Base-by-base conservation (phyloP, 345 rosid species). In the Citrus reticulata region DNA sequence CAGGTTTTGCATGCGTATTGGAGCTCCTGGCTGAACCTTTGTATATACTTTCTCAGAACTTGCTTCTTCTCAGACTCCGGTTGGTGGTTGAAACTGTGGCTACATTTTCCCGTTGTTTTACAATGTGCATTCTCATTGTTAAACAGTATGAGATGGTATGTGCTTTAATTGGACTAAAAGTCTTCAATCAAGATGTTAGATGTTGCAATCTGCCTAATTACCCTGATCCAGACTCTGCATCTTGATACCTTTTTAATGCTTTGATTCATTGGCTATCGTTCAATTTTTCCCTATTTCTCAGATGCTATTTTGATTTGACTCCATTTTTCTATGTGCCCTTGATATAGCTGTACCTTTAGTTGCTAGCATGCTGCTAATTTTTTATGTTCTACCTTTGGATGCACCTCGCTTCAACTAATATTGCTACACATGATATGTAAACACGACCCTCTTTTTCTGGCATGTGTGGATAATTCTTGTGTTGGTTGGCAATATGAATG, bases 1-100 rank as follows among this genome's bases (percentile, higher is more conserved):
- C 89, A 94, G 98, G 93, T 65, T 81, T 76, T 84, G 98, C 94
- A 51, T 97, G 99, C 82, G 72, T 94, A 61, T 81, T 94, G 89
- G 98, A 94, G 90, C 87, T 97, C 34, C 54, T 94, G 86, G 97
- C 97, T 11, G 99, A 97, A 87, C 99, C 98, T 5, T 72, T 94
- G 71, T 93, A 89, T 83, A 93, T 94, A 77, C 91, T 97, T 60
- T 92, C 99, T 79, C 98, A 94, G 86, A 91, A 90, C 83, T 86
- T 94, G 82, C 83, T 91, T 78, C 87, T 87, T 77, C 95, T 94
- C 25, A 80, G 87, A 80, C 70, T 93, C 79, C 91, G 99, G 66
- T 83, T 97, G 51, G 14, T 93, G 78, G 93, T 90, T 81, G 99
- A 96, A 92, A 89, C 91, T 22, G 85, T 81, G 1, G 98, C 99